Conservation (phyloP, 140 eudicot species). For the Cichorium intybus region DNA sequence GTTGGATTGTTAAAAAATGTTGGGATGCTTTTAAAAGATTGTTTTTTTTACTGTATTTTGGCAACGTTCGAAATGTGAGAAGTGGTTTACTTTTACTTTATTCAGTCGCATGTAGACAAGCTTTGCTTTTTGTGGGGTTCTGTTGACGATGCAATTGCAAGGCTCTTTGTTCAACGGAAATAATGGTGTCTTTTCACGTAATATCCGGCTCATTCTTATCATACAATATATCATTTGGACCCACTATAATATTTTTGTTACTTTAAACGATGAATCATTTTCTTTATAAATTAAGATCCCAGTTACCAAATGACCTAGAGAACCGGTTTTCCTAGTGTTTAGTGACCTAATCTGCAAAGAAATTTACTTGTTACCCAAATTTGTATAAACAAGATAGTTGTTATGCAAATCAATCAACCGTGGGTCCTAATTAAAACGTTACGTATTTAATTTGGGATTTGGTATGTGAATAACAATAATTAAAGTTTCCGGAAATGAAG, state of each 20-base stretch:
- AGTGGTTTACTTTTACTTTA: neutral
- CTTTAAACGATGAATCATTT: too few species aligned
- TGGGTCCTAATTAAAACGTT: neutral
- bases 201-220: conserved; percentile 16
- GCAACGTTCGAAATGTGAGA: conserved; percentile 5
- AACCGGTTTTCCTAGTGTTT: too few species aligned
- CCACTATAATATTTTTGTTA: neutral
- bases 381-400: neutral
- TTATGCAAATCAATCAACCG: too few species aligned
- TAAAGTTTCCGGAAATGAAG: neutral
- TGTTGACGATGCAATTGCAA: conserved; percentile 26
- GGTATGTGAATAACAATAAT: neutral
- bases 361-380: too few species aligned
- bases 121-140: conserved; percentile 30
- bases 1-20: neutral
- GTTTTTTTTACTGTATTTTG: neutral
- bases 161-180: conserved; percentile 20
- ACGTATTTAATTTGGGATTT: neutral
- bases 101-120: conserved; percentile 31
- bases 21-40: neutral
- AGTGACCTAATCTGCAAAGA: too few species aligned
- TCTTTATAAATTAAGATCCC: too few species aligned
- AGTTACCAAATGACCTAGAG: too few species aligned
- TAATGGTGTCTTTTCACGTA: conserved; percentile 22
- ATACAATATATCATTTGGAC: conserved; percentile 3